Evolutionary conservation across 2,329 filamentous ascomycete species (phyloP), one percentile per base, ranked within the genome.

Genomic region (Teratosphaeria pseudoeucalypti): DNA sequence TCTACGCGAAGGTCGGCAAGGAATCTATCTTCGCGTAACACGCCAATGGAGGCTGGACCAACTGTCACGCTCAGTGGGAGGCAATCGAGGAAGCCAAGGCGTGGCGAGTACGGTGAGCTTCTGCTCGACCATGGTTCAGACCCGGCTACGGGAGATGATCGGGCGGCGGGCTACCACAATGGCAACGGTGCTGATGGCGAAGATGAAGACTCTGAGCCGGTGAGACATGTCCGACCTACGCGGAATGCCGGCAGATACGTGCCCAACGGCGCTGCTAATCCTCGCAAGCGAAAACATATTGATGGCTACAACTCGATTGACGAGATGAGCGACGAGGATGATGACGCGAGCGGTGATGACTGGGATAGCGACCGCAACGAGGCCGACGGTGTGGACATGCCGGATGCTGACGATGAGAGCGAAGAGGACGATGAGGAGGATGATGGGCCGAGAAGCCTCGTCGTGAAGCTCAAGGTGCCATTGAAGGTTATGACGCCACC

Each of bases 21-120:
- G 29, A 88, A 90, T 83, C 10, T 26, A 10, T 57, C 52, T 49
- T 86, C 47, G 81, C 85, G 70, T 10, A 85, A 85, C 63, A 90
- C 89, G 0, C 88, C 90, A 0, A 83, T 83, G 49, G 89, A 92
- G 64, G 78, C 81, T 4, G 86, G 74, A 77, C 89, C 81, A 56
- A 81, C 79, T 12, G 34, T 55, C 23, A 97, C 94, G 3, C 86
- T 90, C 26, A 96, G 91, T 71, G 94, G 94, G 26, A 85, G 94
- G 26, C 90, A 96, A 71, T 85, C 96, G 64, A 83, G 85, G 64
- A 84, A 87, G 54, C 84, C 86, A 9, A 79, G 79, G 54, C 74
- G 73, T 4, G 83, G 88, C 34, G 76, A 86, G 52, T 89, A 88
- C 57, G 84, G 83, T 12, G 84, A 87, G 62, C 77, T 77, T 27